Conservation (phyloP, 2,329 filamentous ascomycete species). For the Aspergillus sp. region DNA sequence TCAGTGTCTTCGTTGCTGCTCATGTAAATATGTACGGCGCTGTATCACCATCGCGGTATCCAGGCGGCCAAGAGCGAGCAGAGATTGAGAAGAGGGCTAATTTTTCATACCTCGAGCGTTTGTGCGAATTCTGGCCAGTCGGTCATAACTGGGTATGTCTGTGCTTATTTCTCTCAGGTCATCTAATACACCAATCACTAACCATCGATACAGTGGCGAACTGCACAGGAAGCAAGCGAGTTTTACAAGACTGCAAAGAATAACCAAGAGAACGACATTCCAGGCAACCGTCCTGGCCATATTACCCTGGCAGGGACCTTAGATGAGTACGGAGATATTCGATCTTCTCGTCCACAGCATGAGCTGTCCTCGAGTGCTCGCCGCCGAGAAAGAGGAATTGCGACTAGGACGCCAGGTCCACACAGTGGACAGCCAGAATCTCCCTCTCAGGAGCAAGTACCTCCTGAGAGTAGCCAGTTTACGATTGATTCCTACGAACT, state of each 20-base stretch:
- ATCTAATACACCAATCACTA: neutral
- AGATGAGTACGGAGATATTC: constrained; percentile 33
- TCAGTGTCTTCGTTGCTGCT: constrained; percentile 31
- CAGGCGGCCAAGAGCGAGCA: constrained; percentile 23
- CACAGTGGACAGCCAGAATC: constrained; percentile 3
- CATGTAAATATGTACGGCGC: constrained; percentile 35
- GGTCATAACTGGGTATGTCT: constrained; percentile 26
- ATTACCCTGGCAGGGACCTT: constrained; percentile 25
- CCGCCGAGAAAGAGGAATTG: constrained; percentile 6
- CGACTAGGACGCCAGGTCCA: neutral
- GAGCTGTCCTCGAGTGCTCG: constrained; percentile 8
- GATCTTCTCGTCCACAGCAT: constrained; percentile 18
- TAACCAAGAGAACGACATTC: constrained; percentile 13
- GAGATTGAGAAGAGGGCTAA: constrained; percentile 26
- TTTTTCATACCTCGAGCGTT: constrained; percentile 24
- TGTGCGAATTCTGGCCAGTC: constrained; percentile 28
- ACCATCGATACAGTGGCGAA: constrained; percentile 21
- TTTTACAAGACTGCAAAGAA: constrained; percentile 28
- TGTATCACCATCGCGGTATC: constrained; percentile 25
- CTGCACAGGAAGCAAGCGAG: constrained; percentile 27
- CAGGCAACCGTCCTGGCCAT: constrained; percentile 18
- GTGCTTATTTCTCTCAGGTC: neutral
- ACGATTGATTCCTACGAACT: constrained; percentile 16
- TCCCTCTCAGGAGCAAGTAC: constrained; percentile 4
- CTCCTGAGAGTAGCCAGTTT: constrained; percentile 4